Conservation (phyloP, 2,329 filamentous ascomycete genomes). For the Fusarium sp. region DNA sequence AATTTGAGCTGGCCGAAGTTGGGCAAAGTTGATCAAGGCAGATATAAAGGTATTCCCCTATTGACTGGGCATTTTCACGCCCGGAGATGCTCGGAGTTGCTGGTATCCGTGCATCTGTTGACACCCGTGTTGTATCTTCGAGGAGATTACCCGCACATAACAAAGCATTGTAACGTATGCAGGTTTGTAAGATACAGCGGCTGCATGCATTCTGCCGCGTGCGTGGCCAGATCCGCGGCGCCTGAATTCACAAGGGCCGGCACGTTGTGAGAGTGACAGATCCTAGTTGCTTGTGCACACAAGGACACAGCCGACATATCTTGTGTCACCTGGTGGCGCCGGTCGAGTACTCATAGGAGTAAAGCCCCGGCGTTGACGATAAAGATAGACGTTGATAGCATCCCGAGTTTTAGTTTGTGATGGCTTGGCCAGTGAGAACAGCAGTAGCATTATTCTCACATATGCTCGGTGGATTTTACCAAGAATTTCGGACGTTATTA, state of each 20-base stretch:
- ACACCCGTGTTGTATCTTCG: background rate
- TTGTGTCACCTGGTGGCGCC: slow-evolving; percentile 7
- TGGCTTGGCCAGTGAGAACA: background rate
- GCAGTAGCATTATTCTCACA: background rate
- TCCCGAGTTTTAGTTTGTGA: background rate
- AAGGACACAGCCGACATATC: background rate
- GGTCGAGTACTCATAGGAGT: background rate
- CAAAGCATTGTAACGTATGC: background rate
- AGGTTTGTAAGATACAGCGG: background rate
- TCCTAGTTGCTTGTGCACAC: slow-evolving; percentile 21
- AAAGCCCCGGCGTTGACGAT: background rate
- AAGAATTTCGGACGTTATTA: background rate
- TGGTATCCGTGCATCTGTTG: background rate
- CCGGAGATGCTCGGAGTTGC: background rate
- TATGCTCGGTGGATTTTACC: background rate
- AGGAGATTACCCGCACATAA: background rate
- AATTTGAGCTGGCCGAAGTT: background rate
- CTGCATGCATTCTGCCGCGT: slow-evolving; percentile 25
- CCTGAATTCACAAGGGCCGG: slow-evolving; percentile 4
- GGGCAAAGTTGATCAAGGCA: too few relatives aligned
- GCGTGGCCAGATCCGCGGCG: slow-evolving; percentile 28
- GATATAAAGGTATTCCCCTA: background rate
- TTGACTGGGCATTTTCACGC: background rate
- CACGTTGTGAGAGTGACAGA: background rate
- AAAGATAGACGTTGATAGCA: background rate